These are phyloP conservation scores for Aspergillus sp. DNA, from an alignment of 2,329 filamentous ascomycete genomes.

Conservation along the genomic window DNA sequence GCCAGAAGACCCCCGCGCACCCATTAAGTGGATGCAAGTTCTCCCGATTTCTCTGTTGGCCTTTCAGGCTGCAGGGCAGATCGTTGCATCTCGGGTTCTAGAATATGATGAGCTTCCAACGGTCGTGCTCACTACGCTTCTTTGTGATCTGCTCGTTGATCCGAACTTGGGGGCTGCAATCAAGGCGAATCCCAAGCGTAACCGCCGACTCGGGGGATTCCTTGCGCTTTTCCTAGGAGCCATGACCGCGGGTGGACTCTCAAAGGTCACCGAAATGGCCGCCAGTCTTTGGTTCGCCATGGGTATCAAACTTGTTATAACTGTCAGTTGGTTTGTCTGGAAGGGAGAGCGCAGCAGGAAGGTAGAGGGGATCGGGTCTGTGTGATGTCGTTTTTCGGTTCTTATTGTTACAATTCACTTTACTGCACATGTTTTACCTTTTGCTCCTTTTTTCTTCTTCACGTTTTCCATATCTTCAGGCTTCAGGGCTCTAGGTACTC, in stretches of 20 bases:
- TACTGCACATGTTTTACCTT: background rate
- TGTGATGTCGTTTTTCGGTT: slow-evolving; percentile 4
- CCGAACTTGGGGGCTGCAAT: slow-evolving; percentile 28
- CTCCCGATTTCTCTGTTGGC: slow-evolving; percentile 45
- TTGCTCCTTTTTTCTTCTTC: background rate
- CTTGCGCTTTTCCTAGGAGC: slow-evolving; percentile 46
- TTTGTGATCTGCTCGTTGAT: slow-evolving; percentile 47
- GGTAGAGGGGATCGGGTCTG: slow-evolving; percentile 10
- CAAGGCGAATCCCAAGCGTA: slow-evolving; percentile 37
- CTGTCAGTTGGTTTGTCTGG: slow-evolving; percentile 45
- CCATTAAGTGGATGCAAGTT: slow-evolving; percentile 43
- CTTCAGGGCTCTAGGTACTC: background rate
- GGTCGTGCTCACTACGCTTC: slow-evolving; percentile 46
- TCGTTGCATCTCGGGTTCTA: slow-evolving; percentile 43
- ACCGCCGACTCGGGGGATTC: slow-evolving; percentile 42
- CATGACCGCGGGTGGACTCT: slow-evolving; percentile 46
- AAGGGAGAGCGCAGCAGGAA: slow-evolving; percentile 21
- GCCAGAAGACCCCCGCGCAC: slow-evolving; percentile 34
- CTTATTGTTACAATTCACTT: background rate
- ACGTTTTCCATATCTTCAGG: background rate
- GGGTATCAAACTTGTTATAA: slow-evolving; percentile 41
- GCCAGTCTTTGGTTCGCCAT: slow-evolving; percentile 48
- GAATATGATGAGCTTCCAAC: slow-evolving; percentile 47
- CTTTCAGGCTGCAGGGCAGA: slow-evolving; percentile 49
- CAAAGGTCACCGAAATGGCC: slow-evolving; percentile 40